A percentile compares a stretch with the other conserved stretches of the same genome.
Conservation (phyloP, 176 grass and related monocot species). For the Metroxylon sagu region DNA sequence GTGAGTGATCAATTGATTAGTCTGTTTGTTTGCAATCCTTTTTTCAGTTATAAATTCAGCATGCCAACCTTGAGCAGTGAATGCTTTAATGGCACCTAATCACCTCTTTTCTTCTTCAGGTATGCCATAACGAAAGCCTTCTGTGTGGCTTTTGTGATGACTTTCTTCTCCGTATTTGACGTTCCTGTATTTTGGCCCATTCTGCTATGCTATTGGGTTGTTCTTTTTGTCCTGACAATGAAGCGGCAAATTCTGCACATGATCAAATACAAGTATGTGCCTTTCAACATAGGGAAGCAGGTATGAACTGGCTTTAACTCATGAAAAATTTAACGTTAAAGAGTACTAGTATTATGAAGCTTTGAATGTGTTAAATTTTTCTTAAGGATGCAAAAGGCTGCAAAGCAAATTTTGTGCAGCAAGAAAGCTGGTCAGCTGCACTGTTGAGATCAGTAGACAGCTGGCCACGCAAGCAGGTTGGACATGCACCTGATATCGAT, state of each 20-base stretch:
- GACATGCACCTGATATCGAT: too few species aligned
- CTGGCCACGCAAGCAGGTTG: too few species aligned
- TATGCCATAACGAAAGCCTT: conserved; percentile 97
- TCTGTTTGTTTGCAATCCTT: too few species aligned
- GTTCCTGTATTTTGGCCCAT: conserved; percentile 96
- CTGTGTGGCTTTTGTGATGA: conserved; percentile 80
- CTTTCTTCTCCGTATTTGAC: conserved; percentile 93
- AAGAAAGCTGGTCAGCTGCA: too few species aligned
- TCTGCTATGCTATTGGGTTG: conserved; percentile 86
- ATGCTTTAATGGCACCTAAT: background rate
- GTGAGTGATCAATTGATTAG: too few species aligned
- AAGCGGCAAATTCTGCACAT: conserved; percentile 94
- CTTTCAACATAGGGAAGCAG: conserved; percentile 77
- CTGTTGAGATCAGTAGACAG: too few species aligned
- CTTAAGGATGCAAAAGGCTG: too few species aligned
- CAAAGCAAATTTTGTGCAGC: too few species aligned
- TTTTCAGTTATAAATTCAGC: too few species aligned
- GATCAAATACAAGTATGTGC: conserved; percentile 86
- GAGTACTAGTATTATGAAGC: conserved; percentile 5
- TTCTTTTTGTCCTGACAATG: conserved; percentile 87
- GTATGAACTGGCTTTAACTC: conserved; percentile 14
- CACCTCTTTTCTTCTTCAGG: conserved; percentile 34
- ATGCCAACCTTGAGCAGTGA: too few species aligned
- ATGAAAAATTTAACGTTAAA: background rate
- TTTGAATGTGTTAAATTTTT: too few species aligned